Base-by-base conservation (phyloP, 1,284 basidiomycete genomes). In the Irpex rosettiformis region DNA sequence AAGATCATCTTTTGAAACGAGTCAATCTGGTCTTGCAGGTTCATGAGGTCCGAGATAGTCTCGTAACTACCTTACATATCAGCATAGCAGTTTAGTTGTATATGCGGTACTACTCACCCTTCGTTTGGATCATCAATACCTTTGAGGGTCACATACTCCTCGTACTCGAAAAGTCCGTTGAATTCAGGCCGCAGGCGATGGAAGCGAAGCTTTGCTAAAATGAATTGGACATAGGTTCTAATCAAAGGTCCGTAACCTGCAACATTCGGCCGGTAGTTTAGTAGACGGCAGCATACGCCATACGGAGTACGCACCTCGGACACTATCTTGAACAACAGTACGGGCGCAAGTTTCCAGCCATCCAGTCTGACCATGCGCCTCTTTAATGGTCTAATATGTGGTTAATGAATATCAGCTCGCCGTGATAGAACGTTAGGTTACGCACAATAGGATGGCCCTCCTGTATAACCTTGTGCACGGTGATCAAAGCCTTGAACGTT, bases 121-220 rank as follows among this genome's bases (percentile, higher is more conserved):
- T 98, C 95, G 70, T 98, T 97, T 7, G 95, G 95, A 78, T 98
- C 94, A 71, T 97, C 94, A 64, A 98, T 96, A 49, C 93, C 94
- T 73, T 96, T 96, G 66, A 98, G 77, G 22, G 92, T 94, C 65
- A 98, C 87, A 72, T 98, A 98, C 75, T 98, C 95, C 69, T 97
- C 94, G 67, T 98, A 98, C 74, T 98, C 95, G 69, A 97, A 97
- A 16, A 97, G 77, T 24, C 95, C 95, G 73, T 97, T 97, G 76
- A 98, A 98, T 72, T 97, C 95, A 1, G 93, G 91, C 67, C 96
- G 86, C 52, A 96, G 79, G 28, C 93, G 88, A 73, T 98, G 96
- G 76, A 97, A 98, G 52, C 94, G 84, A 48, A 98, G 84, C 73
- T 98, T 98, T n/a, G 94, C 89, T 55, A 98, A 77, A 58, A 98